Evolutionary conservation across 192 early-diverging fungal species (phyloP).

Genomic region (Coemansia sp.): DNA sequence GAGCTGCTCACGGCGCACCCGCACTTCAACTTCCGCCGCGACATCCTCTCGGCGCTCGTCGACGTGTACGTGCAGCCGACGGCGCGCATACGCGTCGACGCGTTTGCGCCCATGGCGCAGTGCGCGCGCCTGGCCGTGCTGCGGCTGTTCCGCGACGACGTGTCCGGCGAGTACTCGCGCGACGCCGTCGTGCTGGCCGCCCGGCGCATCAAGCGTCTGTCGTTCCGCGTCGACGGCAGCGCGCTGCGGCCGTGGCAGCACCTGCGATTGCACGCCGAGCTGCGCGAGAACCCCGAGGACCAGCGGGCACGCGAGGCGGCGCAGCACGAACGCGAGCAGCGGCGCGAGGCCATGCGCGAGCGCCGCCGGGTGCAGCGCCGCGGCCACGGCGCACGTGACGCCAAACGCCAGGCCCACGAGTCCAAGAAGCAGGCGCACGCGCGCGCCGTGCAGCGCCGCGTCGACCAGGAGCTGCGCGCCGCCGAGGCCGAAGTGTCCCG

Average conservation of each 20-base stretch:
- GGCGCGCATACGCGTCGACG: constrained; percentile 63
- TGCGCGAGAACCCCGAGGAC: constrained; percentile 57
- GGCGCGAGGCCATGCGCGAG: constrained; percentile 25
- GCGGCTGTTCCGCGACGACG: constrained; percentile 79
- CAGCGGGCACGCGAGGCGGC: constrained; percentile 55
- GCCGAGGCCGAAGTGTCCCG: constrained; percentile 84
- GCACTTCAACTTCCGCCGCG: constrained; percentile 95
- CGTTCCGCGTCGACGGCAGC: constrained; percentile 68
- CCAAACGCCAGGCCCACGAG: constrained; percentile 58
- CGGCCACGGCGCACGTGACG: constrained; percentile 44
- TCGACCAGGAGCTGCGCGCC: constrained; percentile 65
- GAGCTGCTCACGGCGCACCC: constrained; percentile 76
- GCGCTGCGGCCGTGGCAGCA: constrained; percentile 73
- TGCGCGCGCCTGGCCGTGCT: constrained; percentile 75
- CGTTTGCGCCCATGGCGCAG: constrained; percentile 61
- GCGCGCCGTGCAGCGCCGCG: constrained; percentile 42
- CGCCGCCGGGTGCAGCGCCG: constrained; percentile 9
- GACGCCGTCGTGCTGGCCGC: constrained; percentile 85
- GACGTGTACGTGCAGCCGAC: constrained; percentile 54
- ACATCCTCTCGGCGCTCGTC: constrained; percentile 82
- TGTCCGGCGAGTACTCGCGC: constrained; percentile 78
- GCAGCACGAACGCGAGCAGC: constrained; percentile 51
- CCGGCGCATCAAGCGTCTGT: constrained; percentile 78
- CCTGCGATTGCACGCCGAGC: constrained; percentile 80
- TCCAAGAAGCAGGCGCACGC: constrained; percentile 74